Evolutionary conservation across 75 land plant genomes (phyloP), one percentile per base, ranked within the genome.

Genomic region (Cunninghamia lanceolata): DNA sequence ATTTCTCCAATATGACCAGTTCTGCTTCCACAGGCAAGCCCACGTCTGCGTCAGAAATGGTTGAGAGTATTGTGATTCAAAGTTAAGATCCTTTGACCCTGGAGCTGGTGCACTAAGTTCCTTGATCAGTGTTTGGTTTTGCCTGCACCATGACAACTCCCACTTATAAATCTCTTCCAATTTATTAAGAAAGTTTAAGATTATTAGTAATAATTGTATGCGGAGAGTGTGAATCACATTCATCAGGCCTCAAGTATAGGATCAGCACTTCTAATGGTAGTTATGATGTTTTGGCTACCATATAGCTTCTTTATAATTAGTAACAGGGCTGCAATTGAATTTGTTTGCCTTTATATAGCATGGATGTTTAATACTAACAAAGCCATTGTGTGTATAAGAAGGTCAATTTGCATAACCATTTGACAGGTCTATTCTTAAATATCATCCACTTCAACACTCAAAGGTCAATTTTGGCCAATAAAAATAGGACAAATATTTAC

Each of bases 11-110:
- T 92, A 92, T 16, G 92, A 89, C 90, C 88, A 87, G 30, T 91
- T 83, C 75, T 89, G 92, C 84, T 92, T 92, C 92, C 92, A 91
- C 39, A 92, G 82, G n/a, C 93, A 92, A 36, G 93, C 90, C 45
- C 36, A 50, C 4, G 68, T 75, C 46, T 92, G 93, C 4, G 19
- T 82, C 59, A 56, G 77, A 66, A 92, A 92, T 43, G 82, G 25
- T 68, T 91, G 90, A 1, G 92, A 87, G 85, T 77, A 91, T 73
- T 86, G 63, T 1, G 86, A 86, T 17, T 79, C 63, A 63, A 92
- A 92, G 75, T 40, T 13, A 15, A 92, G 63, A 80, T 92, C 90
- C 11, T 84, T 84, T 16, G 90, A 81, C 34, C 90, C 86, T 10
- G 73, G 63, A 32, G 71, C 43, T 2, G 90, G 90, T 11, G 9